Evolutionary conservation across 2,329 filamentous ascomycete species (phyloP).

Genomic region (Epichloe aotearoae): DNA sequence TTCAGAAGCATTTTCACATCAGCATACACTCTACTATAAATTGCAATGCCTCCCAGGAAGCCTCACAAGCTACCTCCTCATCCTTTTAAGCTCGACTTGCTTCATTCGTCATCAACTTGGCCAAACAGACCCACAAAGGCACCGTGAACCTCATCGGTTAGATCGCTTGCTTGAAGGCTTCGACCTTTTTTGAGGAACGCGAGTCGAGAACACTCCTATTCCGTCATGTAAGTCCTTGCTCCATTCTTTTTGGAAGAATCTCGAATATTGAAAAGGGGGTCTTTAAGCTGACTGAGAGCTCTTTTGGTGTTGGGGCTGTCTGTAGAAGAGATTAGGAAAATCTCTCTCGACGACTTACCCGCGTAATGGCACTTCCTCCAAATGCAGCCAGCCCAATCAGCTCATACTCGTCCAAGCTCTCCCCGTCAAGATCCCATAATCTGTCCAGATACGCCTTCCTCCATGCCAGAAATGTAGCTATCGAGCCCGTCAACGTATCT

Average conservation of each 20-base stretch:
- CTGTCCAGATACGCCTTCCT: constrained; percentile 73
- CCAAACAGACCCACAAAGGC: constrained; percentile 74
- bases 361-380: constrained; percentile 75
- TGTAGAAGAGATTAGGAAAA: too few species aligned
- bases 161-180: constrained; percentile 80
- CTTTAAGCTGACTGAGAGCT: too few species aligned
- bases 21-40: too few species aligned
- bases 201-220: constrained; percentile 64
- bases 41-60: not conserved
- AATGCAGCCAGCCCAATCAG: constrained; percentile 70
- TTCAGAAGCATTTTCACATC: too few species aligned
- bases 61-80: not conserved
- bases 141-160: constrained; percentile 78
- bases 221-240: not conserved
- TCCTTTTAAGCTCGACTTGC: constrained; percentile 20
- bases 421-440: constrained; percentile 52
- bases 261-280: too few species aligned
- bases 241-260: too few species aligned
- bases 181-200: constrained; percentile 79
- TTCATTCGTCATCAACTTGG: constrained; percentile 39
- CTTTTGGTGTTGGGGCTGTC: too few species aligned
- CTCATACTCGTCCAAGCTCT: constrained; percentile 36
- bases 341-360: constrained; percentile 36
- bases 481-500: constrained; percentile 79
- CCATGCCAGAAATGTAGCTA: constrained; percentile 85